Conservation (phyloP, 2,329 filamentous ascomycete species). For the Apiospora phragmitis region DNA sequence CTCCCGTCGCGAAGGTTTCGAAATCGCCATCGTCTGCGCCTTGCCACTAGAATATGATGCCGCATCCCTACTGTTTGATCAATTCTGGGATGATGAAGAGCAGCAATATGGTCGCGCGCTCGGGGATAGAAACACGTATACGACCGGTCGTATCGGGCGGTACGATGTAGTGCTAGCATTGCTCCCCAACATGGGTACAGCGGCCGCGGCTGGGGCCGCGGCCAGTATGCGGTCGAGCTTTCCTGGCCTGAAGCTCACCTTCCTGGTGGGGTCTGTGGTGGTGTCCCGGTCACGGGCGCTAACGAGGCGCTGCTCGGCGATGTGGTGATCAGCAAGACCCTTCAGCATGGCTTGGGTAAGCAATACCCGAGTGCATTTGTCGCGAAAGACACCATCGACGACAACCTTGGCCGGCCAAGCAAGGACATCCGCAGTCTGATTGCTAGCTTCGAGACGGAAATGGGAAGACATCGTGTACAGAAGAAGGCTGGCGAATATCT, state of each 20-base stretch:
- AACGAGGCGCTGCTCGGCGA: slow-evolving; percentile 25
- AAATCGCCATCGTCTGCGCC: slow-evolving; percentile 38
- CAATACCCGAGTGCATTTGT: slow-evolving; percentile 20
- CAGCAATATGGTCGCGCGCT: background rate
- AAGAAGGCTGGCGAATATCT: slow-evolving; percentile 9
- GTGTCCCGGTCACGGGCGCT: slow-evolving; percentile 15
- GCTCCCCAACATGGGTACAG: slow-evolving; percentile 12
- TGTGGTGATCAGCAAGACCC: slow-evolving; percentile 24
- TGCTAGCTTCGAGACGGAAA: slow-evolving; percentile 13
- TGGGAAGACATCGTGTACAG: slow-evolving; percentile 11
- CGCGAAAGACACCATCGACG: slow-evolving; percentile 17
- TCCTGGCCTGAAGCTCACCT: slow-evolving; percentile 18
- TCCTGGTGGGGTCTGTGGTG: slow-evolving; percentile 27
- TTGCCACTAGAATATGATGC: slow-evolving; percentile 33
- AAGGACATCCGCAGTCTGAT: slow-evolving; percentile 17
- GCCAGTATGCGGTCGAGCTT: slow-evolving; percentile 16
- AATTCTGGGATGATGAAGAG: slow-evolving; percentile 26
- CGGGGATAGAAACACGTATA: slow-evolving; percentile 20
- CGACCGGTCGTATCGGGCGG: slow-evolving; percentile 18
- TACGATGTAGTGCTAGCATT: slow-evolving; percentile 18
- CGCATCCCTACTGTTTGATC: slow-evolving; percentile 28
- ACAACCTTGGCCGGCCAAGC: slow-evolving; percentile 19
- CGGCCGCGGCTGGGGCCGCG: slow-evolving; percentile 6
- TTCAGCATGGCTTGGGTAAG: slow-evolving; percentile 25
- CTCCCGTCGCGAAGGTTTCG: background rate